Percentiles rank a stretch among this genome's conserved stretches.
phyloP scores from a whole-genome alignment of 495 filamentous ascomycete species.

The Penicillium taxi region DNA sequence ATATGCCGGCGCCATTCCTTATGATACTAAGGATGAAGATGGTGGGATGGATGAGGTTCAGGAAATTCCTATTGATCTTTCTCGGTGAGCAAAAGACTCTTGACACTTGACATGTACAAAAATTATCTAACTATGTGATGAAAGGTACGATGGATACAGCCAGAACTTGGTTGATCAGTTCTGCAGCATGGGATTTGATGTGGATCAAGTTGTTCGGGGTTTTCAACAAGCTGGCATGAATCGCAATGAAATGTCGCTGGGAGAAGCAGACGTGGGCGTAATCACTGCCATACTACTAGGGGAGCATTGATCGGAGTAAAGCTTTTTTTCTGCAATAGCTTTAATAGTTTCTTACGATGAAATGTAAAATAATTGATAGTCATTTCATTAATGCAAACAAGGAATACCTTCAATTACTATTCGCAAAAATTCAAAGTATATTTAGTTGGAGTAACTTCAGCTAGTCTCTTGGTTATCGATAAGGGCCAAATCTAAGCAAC shows the following conservation, averaged over 20 bases:
- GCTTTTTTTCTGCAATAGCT: no score
- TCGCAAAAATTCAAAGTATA: background rate
- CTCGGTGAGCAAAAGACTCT: no score
- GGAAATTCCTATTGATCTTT: conserved; percentile 6
- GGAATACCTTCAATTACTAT: no score
- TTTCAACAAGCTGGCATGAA: conserved; percentile 80
- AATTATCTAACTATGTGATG: no score
- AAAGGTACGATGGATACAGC: conserved; percentile 89
- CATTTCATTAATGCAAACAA: no score
- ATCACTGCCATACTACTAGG: conserved; percentile 78
- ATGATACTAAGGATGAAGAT: conserved; percentile 39
- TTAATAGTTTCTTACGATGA: no score
- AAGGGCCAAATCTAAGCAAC: background rate
- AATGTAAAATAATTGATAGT: no score
- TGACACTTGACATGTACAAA: no score
- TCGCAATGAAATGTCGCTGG: conserved; percentile 57
- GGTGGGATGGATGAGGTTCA: conserved; percentile 39
- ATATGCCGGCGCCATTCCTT: conserved; percentile 70
- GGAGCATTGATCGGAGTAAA: conserved; percentile 38
- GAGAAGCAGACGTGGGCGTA: conserved; percentile 81
- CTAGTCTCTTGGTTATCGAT: conserved; percentile 1
- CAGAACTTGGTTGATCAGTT: conserved; percentile 83
- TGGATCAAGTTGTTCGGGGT: conserved; percentile 77
- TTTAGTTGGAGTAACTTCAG: background rate
- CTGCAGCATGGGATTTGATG: conserved; percentile 85